Evolutionary conservation across 306 rosid species (phyloP).

Genomic region (Sechiopsis laciniata): DNA sequence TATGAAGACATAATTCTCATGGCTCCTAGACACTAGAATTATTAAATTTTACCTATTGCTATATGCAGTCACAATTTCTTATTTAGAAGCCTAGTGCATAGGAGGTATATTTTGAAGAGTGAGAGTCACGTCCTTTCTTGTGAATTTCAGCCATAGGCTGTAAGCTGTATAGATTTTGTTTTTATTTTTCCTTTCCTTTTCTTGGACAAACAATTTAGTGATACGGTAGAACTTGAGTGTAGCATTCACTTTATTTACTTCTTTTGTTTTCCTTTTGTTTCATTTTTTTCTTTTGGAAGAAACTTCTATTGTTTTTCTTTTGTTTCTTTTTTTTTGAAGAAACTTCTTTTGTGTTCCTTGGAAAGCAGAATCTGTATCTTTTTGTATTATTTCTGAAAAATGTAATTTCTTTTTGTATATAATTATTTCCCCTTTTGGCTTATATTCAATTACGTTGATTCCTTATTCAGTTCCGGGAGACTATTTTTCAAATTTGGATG

Average conservation of each 20-base stretch:
- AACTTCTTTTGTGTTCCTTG: not conserved
- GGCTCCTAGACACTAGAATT: not conserved
- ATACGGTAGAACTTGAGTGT: not conserved
- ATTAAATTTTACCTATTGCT: slow-evolving; percentile 3
- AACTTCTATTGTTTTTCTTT: too few relatives aligned
- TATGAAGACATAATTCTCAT: slow-evolving; percentile 27
- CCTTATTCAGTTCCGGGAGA: slow-evolving; percentile 77
- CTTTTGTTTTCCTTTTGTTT: not conserved
- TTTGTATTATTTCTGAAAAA: not conserved
- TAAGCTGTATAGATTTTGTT: not conserved
- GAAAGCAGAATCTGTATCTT: not conserved
- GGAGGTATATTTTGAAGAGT: not conserved
- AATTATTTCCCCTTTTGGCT: not conserved
- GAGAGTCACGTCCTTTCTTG: not conserved
- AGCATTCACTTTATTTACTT: not conserved
- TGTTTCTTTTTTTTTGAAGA: not conserved
- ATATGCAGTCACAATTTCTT: not conserved
- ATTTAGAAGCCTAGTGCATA: not conserved
- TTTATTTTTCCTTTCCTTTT: slow-evolving; percentile 16
- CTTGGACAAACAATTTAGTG: not conserved
- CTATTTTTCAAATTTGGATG: slow-evolving; percentile 87
- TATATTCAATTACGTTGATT: slow-evolving; percentile 20
- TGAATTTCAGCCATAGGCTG: slow-evolving; percentile 6
- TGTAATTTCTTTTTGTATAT: not conserved
- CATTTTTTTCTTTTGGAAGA: too few relatives aligned